These are phyloP conservation scores for Sugiyamaella chiloensis DNA, from an alignment of 805 yeast genomes.

Conservation along the genomic window DNA sequence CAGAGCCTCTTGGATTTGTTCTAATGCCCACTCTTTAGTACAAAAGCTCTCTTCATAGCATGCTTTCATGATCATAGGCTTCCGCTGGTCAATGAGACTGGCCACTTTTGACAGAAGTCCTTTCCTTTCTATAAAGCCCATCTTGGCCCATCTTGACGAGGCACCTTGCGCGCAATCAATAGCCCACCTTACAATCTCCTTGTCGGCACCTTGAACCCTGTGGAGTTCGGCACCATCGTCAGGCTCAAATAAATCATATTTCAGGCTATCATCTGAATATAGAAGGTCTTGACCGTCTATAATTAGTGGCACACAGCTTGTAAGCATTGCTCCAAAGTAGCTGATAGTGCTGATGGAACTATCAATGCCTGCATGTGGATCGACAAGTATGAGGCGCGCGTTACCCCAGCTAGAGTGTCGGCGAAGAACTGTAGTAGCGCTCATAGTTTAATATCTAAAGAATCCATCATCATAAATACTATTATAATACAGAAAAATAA, in stretches of 20 bases:
- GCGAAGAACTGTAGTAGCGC: too few species aligned
- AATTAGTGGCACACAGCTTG: not conserved
- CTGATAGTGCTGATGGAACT: too few species aligned
- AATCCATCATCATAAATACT: too few species aligned
- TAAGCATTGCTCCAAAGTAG: not conserved
- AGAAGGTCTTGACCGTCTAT: not conserved
- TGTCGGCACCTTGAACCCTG: not conserved
- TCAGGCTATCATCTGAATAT: not conserved
- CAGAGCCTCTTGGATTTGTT: not conserved
- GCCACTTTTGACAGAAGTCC: not conserved
- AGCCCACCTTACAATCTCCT: not conserved
- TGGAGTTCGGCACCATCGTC: not conserved
- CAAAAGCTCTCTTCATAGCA: not conserved
- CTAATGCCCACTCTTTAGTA: not conserved
- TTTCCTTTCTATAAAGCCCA: not conserved
- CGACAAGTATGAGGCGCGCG: too few species aligned
- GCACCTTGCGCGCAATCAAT: constrained; percentile 1
- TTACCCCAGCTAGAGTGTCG: too few species aligned
- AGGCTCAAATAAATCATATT: not conserved
- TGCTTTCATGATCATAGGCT: not conserved
- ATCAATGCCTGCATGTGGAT: too few species aligned
- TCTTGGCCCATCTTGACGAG: not conserved
- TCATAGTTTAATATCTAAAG: too few species aligned
- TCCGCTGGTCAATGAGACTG: not conserved
- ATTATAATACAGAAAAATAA: too few species aligned